Evolutionary conservation across 768 basidiomycete species (phyloP).

Genomic region (Suillus subaureus): DNA sequence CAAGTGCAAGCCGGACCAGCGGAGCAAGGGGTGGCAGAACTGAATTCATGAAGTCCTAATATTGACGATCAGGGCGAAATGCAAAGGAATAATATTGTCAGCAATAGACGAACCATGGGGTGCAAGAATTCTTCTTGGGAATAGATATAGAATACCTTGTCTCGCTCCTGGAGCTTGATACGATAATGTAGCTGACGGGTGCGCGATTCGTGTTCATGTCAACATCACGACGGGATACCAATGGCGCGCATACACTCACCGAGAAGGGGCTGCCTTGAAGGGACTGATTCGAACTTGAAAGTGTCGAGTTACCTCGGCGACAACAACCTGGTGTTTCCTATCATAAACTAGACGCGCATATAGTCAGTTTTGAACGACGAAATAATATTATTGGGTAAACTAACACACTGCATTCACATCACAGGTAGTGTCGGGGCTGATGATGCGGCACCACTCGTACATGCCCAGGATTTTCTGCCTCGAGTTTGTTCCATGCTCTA

Average conservation of each 20-base stretch:
- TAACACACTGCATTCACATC: slow-evolving; percentile 40
- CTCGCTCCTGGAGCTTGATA: slow-evolving; percentile 46
- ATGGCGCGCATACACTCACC: slow-evolving; percentile 33
- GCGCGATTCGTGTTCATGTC: not conserved
- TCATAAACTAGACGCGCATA: slow-evolving; percentile 45
- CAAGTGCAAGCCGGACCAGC: slow-evolving; percentile 1
- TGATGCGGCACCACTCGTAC: slow-evolving; percentile 65
- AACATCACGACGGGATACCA: not conserved
- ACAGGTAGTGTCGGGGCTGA: slow-evolving; percentile 52
- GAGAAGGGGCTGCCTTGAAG: slow-evolving; percentile 44
- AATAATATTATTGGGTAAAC: not conserved
- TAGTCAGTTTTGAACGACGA: not conserved
- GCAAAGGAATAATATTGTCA: not conserved
- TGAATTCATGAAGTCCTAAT: slow-evolving; percentile 9
- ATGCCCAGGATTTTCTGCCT: slow-evolving; percentile 53
- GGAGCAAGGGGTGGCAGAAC: slow-evolving; percentile 9
- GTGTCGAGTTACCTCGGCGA: slow-evolving; percentile 50
- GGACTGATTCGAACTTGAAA: slow-evolving; percentile 55
- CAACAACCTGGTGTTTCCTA: slow-evolving; percentile 34
- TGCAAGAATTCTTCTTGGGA: slow-evolving; percentile 64
- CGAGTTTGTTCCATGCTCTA: slow-evolving; percentile 46
- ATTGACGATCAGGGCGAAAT: not conserved
- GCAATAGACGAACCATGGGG: slow-evolving; percentile 38
- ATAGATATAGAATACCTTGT: slow-evolving; percentile 46
- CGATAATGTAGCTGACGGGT: slow-evolving; percentile 45